These are phyloP conservation scores for Saccharomyces hybrid DNA, from an alignment of 1,139 yeast species.

Conservation along the genomic window DNA sequence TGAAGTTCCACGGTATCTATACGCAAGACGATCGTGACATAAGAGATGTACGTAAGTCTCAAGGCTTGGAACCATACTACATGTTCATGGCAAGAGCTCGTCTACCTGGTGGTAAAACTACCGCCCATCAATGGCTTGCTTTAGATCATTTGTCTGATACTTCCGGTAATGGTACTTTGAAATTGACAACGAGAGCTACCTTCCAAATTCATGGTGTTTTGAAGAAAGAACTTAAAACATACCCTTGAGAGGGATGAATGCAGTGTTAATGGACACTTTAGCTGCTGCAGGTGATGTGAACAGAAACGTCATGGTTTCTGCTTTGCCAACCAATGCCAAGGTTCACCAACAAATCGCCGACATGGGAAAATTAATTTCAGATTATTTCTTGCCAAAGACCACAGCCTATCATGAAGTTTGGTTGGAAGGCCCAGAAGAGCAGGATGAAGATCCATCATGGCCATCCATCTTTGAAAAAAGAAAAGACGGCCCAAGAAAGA, in stretches of 20 bases:
- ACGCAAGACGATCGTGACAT: slow-evolving; percentile 98
- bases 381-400: slow-evolving; percentile 78
- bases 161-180: slow-evolving; percentile 89
- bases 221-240: slow-evolving; percentile 81
- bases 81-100: slow-evolving; percentile 95
- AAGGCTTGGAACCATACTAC: slow-evolving; percentile 92
- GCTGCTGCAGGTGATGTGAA: slow-evolving; percentile 99
- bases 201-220: slow-evolving; percentile 94
- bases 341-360: slow-evolving; percentile 69
- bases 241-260: slow-evolving; percentile 91
- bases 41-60: slow-evolving; percentile 83
- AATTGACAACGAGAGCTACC: slow-evolving; percentile 94
- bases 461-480: slow-evolving; percentile 65
- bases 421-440: slow-evolving; percentile 80
- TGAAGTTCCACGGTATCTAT: slow-evolving; percentile 96
- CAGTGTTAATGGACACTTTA: slow-evolving; percentile 83
- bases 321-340: slow-evolving; percentile 76
- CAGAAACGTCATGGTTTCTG: slow-evolving; percentile 89
- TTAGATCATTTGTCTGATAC: slow-evolving; percentile 76
- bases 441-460: slow-evolving; percentile 60
- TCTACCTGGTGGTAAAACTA: slow-evolving; percentile 86
- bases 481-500: slow-evolving; percentile 69
- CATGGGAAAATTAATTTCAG: slow-evolving; percentile 62
- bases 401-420: slow-evolving; percentile 97
- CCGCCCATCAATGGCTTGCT: slow-evolving; percentile 81